phyloP scores from a whole-genome alignment of 2,329 filamentous ascomycete species.

The Aspergillus sp. region DNA sequence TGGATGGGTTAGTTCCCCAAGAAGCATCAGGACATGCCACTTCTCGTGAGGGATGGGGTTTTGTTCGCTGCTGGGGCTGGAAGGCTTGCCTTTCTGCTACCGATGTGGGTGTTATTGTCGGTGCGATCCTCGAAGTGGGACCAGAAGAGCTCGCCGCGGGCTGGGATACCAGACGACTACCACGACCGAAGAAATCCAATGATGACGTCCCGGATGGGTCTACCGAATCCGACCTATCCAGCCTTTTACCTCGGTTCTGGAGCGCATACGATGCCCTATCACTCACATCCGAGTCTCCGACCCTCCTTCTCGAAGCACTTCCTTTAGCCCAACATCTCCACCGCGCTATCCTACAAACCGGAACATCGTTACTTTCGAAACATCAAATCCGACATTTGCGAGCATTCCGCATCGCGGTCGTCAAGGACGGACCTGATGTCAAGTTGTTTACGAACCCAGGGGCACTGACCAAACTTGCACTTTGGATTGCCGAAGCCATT shows the following conservation, averaged over 20 bases:
- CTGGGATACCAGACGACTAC: conserved; percentile 27
- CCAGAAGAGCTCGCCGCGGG: conserved; percentile 26
- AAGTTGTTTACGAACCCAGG: conserved; percentile 88
- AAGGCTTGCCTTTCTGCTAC: conserved; percentile 87
- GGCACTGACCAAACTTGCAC: conserved; percentile 82
- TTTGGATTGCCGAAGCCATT: conserved; percentile 92
- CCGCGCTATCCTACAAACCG: conserved; percentile 86
- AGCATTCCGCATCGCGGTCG: conserved; percentile 89
- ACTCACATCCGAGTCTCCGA: conserved; percentile 38
- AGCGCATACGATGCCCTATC: conserved; percentile 53
- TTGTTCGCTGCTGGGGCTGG: conserved; percentile 97
- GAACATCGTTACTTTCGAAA: conserved; percentile 85
- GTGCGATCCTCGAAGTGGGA: conserved; percentile 87
- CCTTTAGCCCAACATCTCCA: conserved; percentile 83
- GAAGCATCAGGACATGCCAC: conserved; percentile 64
- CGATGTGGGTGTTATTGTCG: conserved; percentile 88
- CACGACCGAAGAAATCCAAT: conserved; percentile 14
- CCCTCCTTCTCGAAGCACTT: conserved; percentile 63
- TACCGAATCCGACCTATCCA: conserved; percentile 22
- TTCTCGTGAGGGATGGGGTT: conserved; percentile 89
- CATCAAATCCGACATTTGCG: conserved; percentile 87
- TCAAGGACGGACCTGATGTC: conserved; percentile 90
- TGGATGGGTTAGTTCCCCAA: conserved; percentile 85
- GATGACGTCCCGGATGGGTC: conserved; percentile 10
- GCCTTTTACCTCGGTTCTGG: conserved; percentile 47